Base-by-base conservation (phyloP, 805 yeast genomes). In the Wickerhamomyces queroliae region DNA sequence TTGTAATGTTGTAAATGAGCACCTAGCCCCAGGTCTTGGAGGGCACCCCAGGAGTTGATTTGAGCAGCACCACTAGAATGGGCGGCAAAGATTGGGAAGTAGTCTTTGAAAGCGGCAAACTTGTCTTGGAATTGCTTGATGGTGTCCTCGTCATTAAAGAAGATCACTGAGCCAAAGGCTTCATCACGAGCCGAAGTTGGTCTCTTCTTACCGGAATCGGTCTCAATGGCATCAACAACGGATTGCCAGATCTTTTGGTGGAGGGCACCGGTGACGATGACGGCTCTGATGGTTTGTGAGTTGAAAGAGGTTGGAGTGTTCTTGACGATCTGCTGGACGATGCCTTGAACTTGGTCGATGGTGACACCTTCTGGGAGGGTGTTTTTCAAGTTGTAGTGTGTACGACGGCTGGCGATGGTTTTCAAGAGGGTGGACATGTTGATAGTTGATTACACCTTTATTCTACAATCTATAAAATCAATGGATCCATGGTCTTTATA, bases 1-100 rank as follows among this genome's bases (percentile, higher is more conserved):
- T 69, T 70, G 66, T 67, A 74, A 57, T 74, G 79, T 58, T 74
- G 80, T 47, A 74, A 61, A 48, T 70, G 72, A 45, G 66, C 74
- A 46, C 78, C 78, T 33, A 72, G 53, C 36, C 72, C 72, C 41
- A 67, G 53, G 24, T 60, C 62, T 37, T 64, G 61, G 21, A 74
- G 57, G 21, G 72, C 72, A 31, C 73, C 58, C 80, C 80, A 74
- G 16, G 70, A 53, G 46, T 60, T 53, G 45, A 74, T 70, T 60
- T 71, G 76, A 38, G 75, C 75, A 38, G 72, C 69, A 59, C 74
- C 74, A 42, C 63, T 60, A 33, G 74, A 55, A 46, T 72, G 70
- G 37, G 69, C 61, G 25, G 76, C 75, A 52, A 71, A 73, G 39
- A 58, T 56, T 46, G 73, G 76, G 69, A 74, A 70, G 43, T 58